These are phyloP conservation scores for Excoecaria agallocha DNA, from an alignment of 345 rosid species.

Conservation along the genomic window DNA sequence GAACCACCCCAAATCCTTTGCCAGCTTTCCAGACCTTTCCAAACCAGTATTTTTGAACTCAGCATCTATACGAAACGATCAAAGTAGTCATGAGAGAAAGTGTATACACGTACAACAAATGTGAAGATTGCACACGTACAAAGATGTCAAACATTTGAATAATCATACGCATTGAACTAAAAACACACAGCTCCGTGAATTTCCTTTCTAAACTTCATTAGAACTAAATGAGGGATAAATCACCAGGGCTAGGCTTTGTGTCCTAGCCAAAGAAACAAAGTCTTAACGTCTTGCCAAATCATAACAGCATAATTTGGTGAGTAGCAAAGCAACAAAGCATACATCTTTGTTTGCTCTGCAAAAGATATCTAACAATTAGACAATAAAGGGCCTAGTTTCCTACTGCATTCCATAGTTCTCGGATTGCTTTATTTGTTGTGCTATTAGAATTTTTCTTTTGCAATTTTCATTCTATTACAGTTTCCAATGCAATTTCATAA, in stretches of 20 bases:
- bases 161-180: not conserved
- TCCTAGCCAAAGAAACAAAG: not conserved
- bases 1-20: slow-evolving; percentile 84
- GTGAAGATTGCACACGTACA: not conserved
- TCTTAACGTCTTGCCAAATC: not conserved
- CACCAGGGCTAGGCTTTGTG: not conserved
- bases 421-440: too few relatives aligned
- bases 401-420: not conserved
- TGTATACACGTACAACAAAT: not conserved
- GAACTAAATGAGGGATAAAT: not conserved
- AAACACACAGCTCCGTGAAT: not conserved
- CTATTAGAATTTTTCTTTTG: too few relatives aligned
- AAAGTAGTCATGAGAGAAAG: not conserved
- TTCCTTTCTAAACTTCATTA: not conserved
- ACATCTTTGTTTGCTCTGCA: not conserved
- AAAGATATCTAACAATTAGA: not conserved
- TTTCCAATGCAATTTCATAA: not conserved
- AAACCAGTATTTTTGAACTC: slow-evolving; percentile 83
- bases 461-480: too few relatives aligned
- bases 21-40: slow-evolving; percentile 70
- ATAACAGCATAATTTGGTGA: not conserved
- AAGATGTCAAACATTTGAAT: not conserved
- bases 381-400: not conserved
- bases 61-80: slow-evolving; percentile 45
- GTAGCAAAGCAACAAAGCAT: not conserved